Percentiles rank a stretch among this genome's conserved stretches.
Conservation (phyloP, 1,284 basidiomycete species). For the Ustilago hordei region DNA sequence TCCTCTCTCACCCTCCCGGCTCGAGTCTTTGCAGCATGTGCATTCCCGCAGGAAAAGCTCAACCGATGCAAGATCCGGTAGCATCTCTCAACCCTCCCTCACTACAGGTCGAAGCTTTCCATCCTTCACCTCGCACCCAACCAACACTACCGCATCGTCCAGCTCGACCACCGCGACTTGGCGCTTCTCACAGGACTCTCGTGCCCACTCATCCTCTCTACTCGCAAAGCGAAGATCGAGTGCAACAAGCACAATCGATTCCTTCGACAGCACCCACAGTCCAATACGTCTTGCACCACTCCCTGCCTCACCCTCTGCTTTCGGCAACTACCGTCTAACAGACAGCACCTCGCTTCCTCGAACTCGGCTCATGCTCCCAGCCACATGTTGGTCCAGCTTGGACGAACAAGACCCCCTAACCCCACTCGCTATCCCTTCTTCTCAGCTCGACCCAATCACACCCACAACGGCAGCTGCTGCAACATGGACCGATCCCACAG, state of each 20-base stretch:
- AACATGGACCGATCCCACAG: conserved; percentile 48
- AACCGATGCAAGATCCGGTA: conserved; percentile 13
- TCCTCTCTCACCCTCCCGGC: conserved; percentile 5
- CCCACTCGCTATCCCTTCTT: conserved; percentile 11
- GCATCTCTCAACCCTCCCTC: conserved; percentile 24
- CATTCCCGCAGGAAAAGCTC: conserved; percentile 21
- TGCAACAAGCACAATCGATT: conserved; percentile 17
- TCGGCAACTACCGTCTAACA: conserved; percentile 37
- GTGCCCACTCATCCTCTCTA: conserved; percentile 19
- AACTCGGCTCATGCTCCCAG: not conserved
- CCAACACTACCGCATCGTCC: conserved; percentile 8
- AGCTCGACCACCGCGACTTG: conserved; percentile 25
- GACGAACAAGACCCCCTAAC: conserved; percentile 30
- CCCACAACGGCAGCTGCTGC: conserved; percentile 50
- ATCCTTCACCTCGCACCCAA: conserved; percentile 15
- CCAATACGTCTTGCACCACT: conserved; percentile 28
- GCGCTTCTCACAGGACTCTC: conserved; percentile 37
- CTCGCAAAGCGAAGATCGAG: conserved; percentile 31
- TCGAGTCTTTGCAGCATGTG: conserved; percentile 3
- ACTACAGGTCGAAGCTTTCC: conserved; percentile 21
- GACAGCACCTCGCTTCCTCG: conserved; percentile 5
- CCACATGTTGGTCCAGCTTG: conserved; percentile 23
- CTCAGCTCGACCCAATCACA: conserved; percentile 23
- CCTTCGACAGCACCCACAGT: conserved; percentile 19
- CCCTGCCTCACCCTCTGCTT: conserved; percentile 30